phyloP scores from a whole-genome alignment of 345 rosid genomes.

The Aethionema arabicum region DNA sequence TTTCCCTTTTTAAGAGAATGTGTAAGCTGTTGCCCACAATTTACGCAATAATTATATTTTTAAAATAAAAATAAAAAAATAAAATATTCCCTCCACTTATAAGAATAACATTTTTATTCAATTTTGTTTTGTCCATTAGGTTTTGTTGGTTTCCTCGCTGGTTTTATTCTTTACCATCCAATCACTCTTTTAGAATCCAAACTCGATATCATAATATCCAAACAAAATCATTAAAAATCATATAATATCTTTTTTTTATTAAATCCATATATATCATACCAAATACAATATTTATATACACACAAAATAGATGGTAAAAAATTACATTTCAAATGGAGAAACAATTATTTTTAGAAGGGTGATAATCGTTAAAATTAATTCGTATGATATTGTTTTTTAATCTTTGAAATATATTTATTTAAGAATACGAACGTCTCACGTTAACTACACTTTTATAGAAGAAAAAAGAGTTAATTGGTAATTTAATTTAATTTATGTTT shows the following conservation, averaged over 20 bases:
- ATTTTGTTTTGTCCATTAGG: slow-evolving; percentile 35
- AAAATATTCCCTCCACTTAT: slow-evolving; percentile 26
- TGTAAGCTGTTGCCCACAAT: slow-evolving; percentile 35
- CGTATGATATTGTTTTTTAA: too few relatives aligned
- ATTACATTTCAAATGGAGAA: too few relatives aligned
- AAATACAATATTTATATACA: neutral
- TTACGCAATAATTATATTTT: slow-evolving; percentile 20
- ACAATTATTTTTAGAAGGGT: too few relatives aligned
- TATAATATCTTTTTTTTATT: slow-evolving; percentile 10
- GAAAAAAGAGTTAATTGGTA: too few relatives aligned
- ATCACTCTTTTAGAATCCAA: slow-evolving; percentile 26
- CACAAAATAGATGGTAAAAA: too few relatives aligned
- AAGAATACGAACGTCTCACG: too few relatives aligned
- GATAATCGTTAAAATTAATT: too few relatives aligned
- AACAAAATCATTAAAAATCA: slow-evolving; percentile 26
- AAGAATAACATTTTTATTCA: slow-evolving; percentile 27
- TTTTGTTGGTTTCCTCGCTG: slow-evolving; percentile 41
- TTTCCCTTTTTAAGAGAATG: slow-evolving; percentile 22
- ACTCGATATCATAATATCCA: slow-evolving; percentile 26
- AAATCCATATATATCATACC: slow-evolving; percentile 12
- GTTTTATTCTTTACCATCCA: slow-evolving; percentile 38
- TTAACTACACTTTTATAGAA: too few relatives aligned
- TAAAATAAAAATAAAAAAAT: neutral
- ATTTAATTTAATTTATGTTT: too few relatives aligned
- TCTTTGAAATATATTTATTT: too few relatives aligned